phyloP scores from a whole-genome alignment of 345 rosid genomes.

The Brassica incana region DNA sequence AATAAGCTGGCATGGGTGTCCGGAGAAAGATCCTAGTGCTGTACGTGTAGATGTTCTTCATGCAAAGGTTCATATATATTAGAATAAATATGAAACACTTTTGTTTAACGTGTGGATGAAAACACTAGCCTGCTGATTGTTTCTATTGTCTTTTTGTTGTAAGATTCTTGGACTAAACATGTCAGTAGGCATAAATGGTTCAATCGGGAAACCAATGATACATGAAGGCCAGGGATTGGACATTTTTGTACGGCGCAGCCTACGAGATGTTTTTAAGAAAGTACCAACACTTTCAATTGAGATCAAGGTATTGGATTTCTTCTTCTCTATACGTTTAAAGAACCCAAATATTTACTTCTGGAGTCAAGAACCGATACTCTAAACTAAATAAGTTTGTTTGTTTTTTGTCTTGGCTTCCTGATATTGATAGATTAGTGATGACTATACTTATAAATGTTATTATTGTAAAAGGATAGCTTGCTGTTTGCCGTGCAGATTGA shows the following conservation, averaged over 20 bases:
- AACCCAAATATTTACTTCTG: constrained; percentile 5
- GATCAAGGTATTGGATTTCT: constrained; percentile 65
- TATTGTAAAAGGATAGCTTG: constrained; percentile 6
- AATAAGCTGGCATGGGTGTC: constrained; percentile 87
- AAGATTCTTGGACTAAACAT: constrained; percentile 93
- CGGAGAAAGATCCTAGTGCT: constrained; percentile 87
- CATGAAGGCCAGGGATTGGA: constrained; percentile 87
- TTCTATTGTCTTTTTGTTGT: constrained; percentile 30
- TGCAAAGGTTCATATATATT: constrained; percentile 65
- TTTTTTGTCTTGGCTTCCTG: neutral
- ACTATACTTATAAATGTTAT: constrained; percentile 2
- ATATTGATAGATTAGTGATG: constrained; percentile 16
- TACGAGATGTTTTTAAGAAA: constrained; percentile 92
- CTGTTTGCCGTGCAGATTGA: constrained; percentile 65
- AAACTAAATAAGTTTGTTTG: neutral
- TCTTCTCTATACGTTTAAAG: constrained; percentile 14
- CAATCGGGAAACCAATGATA: constrained; percentile 82
- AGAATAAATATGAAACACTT: constrained; percentile 8
- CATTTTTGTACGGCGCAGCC: constrained; percentile 82
- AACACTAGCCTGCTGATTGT: constrained; percentile 19
- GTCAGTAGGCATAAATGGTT: constrained; percentile 85
- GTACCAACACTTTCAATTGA: constrained; percentile 90
- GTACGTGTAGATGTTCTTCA: constrained; percentile 93
- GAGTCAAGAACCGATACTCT: constrained; percentile 20
- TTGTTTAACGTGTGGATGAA: constrained; percentile 16